These are phyloP conservation scores for Picocystis sp. DNA, from an alignment of 163 green algal species.

Conservation along the genomic window DNA sequence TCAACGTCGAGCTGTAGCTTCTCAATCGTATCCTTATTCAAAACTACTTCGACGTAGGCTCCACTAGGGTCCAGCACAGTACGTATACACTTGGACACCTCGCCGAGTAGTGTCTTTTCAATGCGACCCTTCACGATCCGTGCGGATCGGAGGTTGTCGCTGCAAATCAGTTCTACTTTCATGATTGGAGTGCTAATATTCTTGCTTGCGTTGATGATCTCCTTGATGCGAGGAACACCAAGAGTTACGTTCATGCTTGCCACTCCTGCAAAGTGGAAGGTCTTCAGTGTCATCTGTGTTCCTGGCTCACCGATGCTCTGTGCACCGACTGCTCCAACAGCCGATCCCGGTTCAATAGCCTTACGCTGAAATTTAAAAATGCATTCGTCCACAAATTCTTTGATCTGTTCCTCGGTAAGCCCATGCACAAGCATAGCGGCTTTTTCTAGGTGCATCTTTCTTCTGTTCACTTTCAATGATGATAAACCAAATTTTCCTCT, in stretches of 20 bases:
- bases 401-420: conserved; percentile 5
- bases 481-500: no score
- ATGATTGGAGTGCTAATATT: conserved; percentile 94
- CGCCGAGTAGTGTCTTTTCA: conserved; percentile 5
- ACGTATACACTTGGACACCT: conserved; percentile 41
- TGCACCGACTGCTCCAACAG: conserved; percentile 73
- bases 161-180: conserved; percentile 32
- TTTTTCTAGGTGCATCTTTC: no score
- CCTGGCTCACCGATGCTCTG: conserved; percentile 85
- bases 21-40: conserved; percentile 26
- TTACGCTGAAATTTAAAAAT: conserved; percentile 48
- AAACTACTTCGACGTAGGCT: conserved; percentile 16
- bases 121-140: conserved; percentile 70
- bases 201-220: conserved; percentile 97
- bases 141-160: conserved; percentile 45
- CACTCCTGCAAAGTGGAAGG: conserved; percentile 97
- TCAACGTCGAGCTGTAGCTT: conserved; percentile 64
- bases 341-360: conserved; percentile 64
- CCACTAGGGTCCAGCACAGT: conserved; percentile 20
- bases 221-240: conserved; percentile 95
- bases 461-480: no score
- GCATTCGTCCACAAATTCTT: conserved; percentile 10
- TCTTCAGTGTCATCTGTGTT: conserved; percentile 99
- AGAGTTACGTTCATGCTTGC: conserved; percentile 87
- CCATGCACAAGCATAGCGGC: background rate